Evolutionary conservation across 1,284 basidiomycete genomes (phyloP), one percentile per base, ranked within the genome.

Genomic region (Sanguinoderma infundibulare): DNA sequence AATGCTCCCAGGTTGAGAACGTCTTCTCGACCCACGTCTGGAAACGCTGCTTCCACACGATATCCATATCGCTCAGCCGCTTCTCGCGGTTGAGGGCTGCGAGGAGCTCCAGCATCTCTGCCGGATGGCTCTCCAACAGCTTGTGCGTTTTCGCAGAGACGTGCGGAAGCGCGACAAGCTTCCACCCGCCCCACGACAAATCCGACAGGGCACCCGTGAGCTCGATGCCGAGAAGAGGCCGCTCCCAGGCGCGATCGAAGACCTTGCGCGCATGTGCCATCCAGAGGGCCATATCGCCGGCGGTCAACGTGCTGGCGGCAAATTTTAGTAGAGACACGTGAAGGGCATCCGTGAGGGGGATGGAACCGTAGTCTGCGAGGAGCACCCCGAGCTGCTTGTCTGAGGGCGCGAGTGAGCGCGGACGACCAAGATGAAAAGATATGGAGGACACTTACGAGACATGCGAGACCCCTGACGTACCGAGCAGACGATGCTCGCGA

Each of bases 131-230:
- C 24, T 83, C 74, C 14, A 89, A 70, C 24, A 85, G 68, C 53
- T 77, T 78, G 1, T 78, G 74, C 0, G 83, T 83, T 36, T 78
- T 76, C 67, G 84, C 85, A 26, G 86, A 67, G 24, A 91, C 70
- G 17, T 80, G 73, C 1, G 90, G 87, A 1, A 87, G 70, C 24
- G 83, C 87, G 26, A 92, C 72, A 38, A 85, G 76, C 67, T 85
- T 90, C 89, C 90, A 92, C 2, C 89, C 91, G 35, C 84, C 84
- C 89, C 91, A 93, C 1, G 78, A 80, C 9, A 87, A 71, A 53
- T 89, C 86, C 1, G 85, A 80, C 8, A 92, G 79, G 3, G 81
- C 76, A 1, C 86, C 86, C 32, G 84, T 81, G 12, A 92, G 73
- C 38, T 81, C 79, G 15, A 86, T 67, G 0, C 81, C 84, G 63